Base-by-base conservation (phyloP, 1,284 basidiomycete genomes). In the Volvariella surrecta region DNA sequence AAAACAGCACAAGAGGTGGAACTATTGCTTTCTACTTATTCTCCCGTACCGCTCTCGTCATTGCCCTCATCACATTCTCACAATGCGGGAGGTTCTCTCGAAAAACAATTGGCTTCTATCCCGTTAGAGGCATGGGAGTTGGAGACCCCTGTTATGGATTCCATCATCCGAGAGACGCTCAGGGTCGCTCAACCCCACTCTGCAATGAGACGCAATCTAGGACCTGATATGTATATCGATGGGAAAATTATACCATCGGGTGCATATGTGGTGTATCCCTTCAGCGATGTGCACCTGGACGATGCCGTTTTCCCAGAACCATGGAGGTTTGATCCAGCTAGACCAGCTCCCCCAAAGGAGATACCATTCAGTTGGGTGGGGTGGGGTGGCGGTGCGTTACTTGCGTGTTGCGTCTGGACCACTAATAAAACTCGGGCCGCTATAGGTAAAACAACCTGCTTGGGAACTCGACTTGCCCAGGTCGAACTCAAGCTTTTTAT, bases 111-210 rank as follows among this genome's bases (percentile, higher is more conserved):
- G 24, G 64, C 74, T n/a, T 59, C 66, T 32, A 67, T 87, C 43
- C 76, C 83, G 4, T 64, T 87, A n/a, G 67, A 74, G 49, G 68
- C 68, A 13, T 86, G 82, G 82, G 83, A 87, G 58, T 56, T 62
- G 2, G 63, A 74, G 44, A 82, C 74, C 20, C 83, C 84, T 15
- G 65, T 81, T 44, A 64, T 86, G 35, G 84, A 87, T 55, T 67
- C 75, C 32, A 64, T 85, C 52, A 79, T 86, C 53, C 72, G 73
- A 50, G 83, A 87, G 62, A 85, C 83, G 20, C 72, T 82, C 15
- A 76, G 84, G 22, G 62, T 87, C 35, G 82, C 82, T 4, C 80
- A 86, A 63, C 82, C 84, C 37, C 82, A 86, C 60, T 74, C 75
- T 2, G 84, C 83, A 43, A 83, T 85, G 80, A 73, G 83, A 55